phyloP scores from a whole-genome alignment of 2,329 filamentous ascomycete species.

The Endoconidiophora polonica region DNA sequence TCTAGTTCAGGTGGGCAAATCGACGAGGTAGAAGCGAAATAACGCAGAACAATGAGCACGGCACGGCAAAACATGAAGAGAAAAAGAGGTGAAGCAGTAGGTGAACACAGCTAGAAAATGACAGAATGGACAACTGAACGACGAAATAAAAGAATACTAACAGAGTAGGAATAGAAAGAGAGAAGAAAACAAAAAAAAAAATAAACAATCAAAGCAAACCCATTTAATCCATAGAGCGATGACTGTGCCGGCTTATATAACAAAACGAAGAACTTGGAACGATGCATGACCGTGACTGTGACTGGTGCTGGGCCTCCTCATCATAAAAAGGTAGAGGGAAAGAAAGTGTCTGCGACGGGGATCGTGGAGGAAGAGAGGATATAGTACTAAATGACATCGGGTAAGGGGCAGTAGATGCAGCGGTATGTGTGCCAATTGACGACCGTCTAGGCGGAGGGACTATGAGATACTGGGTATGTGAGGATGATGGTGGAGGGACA shows the following conservation, averaged over 20 bases:
- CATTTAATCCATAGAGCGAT: constrained; percentile 1
- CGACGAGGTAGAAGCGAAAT: not conserved
- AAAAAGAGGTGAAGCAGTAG: constrained; percentile 3
- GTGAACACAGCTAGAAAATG: constrained; percentile 3
- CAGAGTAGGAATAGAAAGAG: constrained; percentile 3
- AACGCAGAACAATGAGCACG: constrained; percentile 5
- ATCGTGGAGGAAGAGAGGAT: not conserved
- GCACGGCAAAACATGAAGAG: constrained; percentile 1
- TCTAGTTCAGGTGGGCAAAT: not conserved
- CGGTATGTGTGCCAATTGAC: too few relatives aligned
- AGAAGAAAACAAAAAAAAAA: constrained; percentile 7
- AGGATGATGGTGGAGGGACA: not conserved
- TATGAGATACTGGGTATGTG: too few relatives aligned
- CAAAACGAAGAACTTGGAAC: constrained; percentile 10
- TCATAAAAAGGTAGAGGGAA: not conserved
- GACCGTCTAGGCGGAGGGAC: too few relatives aligned
- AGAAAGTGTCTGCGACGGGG: not conserved
- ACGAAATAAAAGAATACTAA: not conserved
- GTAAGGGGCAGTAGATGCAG: too few relatives aligned
- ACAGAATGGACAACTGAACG: not conserved
- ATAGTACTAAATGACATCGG: not conserved
- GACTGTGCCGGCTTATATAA: constrained; percentile 9
- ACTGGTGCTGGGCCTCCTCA: not conserved
- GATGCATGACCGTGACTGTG: constrained; percentile 1
- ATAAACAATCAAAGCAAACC: too few relatives aligned